Conservation (phyloP, 371 early-diverging fungal species). For the Dinochytrium kinnereticum region DNA sequence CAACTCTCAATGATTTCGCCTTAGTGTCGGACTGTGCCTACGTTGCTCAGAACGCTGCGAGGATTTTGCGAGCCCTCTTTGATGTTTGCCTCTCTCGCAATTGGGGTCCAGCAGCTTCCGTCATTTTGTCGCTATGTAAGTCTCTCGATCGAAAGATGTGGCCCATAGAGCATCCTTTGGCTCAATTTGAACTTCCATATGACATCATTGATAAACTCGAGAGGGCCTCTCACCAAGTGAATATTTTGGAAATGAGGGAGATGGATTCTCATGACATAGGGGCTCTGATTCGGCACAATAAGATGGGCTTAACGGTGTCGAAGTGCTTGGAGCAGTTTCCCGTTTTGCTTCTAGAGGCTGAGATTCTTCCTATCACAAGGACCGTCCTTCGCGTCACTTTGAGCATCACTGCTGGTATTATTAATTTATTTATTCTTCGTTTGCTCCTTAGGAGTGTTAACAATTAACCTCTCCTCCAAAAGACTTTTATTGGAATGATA, state of each 20-base stretch:
- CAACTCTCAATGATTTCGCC: constrained; percentile 86
- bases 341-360: constrained; percentile 72
- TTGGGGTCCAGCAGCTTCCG: constrained; percentile 86
- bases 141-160: constrained; percentile 92
- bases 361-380: constrained; percentile 89
- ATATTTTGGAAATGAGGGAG: constrained; percentile 78
- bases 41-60: constrained; percentile 90
- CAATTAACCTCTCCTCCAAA: constrained; percentile 34
- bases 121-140: constrained; percentile 83
- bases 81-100: constrained; percentile 90
- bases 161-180: constrained; percentile 90
- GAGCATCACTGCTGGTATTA: constrained; percentile 59
- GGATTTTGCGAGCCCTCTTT: constrained; percentile 94
- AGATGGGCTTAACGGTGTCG: constrained; percentile 77
- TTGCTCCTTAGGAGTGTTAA: neutral
- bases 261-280: constrained; percentile 87
- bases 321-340: constrained; percentile 87
- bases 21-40: constrained; percentile 91
- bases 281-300: constrained; percentile 77
- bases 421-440: neutral
- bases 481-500: constrained; percentile 93
- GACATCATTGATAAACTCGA: constrained; percentile 82
- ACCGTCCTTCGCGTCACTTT: constrained; percentile 84
- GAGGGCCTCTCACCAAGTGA: constrained; percentile 26
- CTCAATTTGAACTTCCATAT: constrained; percentile 79